A percentile compares a stretch with the other conserved stretches of the same genome.
Conservation (phyloP, 2,329 filamentous ascomycete species). For the Dryadomyces quercus-mongolicae region DNA sequence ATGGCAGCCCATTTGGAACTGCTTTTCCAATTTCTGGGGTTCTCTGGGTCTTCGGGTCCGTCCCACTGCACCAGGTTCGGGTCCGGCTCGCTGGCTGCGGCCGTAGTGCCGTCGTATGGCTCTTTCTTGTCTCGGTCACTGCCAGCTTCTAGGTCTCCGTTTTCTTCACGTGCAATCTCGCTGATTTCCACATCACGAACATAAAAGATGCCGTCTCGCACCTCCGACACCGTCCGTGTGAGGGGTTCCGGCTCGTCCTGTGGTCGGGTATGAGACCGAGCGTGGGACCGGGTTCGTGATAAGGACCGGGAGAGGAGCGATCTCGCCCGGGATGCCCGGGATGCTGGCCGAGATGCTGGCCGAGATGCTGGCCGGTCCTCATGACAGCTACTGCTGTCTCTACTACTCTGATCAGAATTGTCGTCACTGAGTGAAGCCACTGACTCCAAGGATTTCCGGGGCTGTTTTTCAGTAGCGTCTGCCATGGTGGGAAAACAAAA, state of each 20-base stretch:
- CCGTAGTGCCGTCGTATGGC: not conserved
- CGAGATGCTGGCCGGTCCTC: not conserved
- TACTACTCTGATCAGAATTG: not conserved
- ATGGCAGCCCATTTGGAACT: conserved; percentile 45
- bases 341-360: not conserved
- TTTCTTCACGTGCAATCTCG: conserved; percentile 7
- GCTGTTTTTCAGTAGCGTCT: not conserved
- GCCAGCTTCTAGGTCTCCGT: not conserved
- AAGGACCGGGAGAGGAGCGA: conserved; percentile 4
- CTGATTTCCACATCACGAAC: conserved; percentile 24
- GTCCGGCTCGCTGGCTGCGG: conserved; percentile 13
- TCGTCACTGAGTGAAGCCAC: not conserved
- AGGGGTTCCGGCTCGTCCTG: conserved; percentile 10
- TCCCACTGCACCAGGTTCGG: conserved; percentile 36
- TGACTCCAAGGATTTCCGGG: not conserved
- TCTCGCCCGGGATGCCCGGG: not conserved
- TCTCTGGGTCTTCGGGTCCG: conserved; percentile 36
- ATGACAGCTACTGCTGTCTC: not conserved
- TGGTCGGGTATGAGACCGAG: conserved; percentile 1
- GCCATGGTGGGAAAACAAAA: not conserved
- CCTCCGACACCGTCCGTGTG: conserved; percentile 24
- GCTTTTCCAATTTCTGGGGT: conserved; percentile 43
- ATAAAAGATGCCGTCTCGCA: conserved; percentile 26
- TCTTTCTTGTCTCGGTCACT: not conserved
- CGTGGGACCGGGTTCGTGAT: conserved; percentile 1